Evolutionary conservation across 768 basidiomycete species (phyloP).

Genomic region (Auricularia sp.): DNA sequence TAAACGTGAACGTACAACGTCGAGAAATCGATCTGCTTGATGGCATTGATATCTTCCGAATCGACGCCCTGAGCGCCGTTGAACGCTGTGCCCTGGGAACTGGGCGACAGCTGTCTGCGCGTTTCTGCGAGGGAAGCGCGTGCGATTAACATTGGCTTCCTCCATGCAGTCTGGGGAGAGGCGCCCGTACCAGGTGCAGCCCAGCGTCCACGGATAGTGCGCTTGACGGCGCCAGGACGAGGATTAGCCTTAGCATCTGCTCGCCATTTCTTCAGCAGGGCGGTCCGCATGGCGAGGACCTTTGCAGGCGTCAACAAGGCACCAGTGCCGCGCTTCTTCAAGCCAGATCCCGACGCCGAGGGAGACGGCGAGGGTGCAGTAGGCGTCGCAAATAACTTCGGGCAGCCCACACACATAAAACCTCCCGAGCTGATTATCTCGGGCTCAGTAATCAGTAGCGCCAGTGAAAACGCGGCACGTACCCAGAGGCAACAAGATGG

Average conservation of each 20-base stretch:
- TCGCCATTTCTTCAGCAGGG: constrained; percentile 10
- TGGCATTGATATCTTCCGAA: constrained; percentile 50
- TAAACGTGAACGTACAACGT: constrained; percentile 27
- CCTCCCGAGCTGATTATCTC: constrained; percentile 35
- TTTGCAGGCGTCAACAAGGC: constrained; percentile 34
- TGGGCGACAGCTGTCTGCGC: constrained; percentile 22
- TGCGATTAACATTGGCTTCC: background rate
- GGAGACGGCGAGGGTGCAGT: constrained; percentile 29
- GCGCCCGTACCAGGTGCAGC: constrained; percentile 35
- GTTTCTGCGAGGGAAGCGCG: constrained; percentile 36
- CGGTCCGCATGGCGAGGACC: constrained; percentile 40
- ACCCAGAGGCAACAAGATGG: constrained; percentile 58
- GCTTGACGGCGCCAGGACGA: constrained; percentile 27
- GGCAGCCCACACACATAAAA: constrained; percentile 45
- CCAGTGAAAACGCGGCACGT: constrained; percentile 11
- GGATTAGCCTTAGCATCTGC: constrained; percentile 24
- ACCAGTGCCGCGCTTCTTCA: constrained; percentile 25
- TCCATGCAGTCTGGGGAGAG: no score
- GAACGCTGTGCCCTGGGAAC: constrained; percentile 34
- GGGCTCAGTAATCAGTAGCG: background rate
- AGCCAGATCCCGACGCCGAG: constrained; percentile 20
- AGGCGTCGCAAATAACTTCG: constrained; percentile 40
- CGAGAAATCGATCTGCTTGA: constrained; percentile 45
- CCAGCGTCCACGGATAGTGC: constrained; percentile 51
- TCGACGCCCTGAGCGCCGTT: constrained; percentile 61